These are phyloP conservation scores for Avena eriantha DNA, from an alignment of 176 grass and related monocot genomes.

Conservation along the genomic window DNA sequence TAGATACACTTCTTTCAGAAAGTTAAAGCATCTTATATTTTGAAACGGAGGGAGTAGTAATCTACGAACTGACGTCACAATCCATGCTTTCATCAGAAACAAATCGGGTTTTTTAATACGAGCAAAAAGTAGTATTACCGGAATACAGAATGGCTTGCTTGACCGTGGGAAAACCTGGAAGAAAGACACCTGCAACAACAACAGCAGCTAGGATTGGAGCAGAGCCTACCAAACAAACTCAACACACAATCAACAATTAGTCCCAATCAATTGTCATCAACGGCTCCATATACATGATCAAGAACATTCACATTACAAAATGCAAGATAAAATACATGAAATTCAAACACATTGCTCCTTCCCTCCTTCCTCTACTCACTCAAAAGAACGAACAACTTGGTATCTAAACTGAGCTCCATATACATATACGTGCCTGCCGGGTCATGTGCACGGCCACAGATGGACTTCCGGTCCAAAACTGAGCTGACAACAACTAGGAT, in stretches of 20 bases:
- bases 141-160: too few species aligned
- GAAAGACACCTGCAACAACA: too few species aligned
- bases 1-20: too few species aligned
- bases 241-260: background rate
- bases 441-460: too few species aligned
- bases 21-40: too few species aligned
- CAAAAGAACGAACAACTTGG: too few species aligned
- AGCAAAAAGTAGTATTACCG: background rate
- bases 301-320: background rate
- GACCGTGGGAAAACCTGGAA: too few species aligned
- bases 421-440: too few species aligned
- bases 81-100: conserved; percentile 12
- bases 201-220: too few species aligned
- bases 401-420: too few species aligned
- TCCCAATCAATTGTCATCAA: background rate
- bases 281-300: background rate
- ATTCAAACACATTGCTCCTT: background rate
- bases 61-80: background rate
- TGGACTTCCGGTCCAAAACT: too few species aligned
- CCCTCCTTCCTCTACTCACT: background rate
- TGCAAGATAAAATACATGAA: background rate
- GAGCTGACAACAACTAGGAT: background rate
- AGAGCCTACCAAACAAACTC: background rate
- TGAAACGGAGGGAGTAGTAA: too few species aligned
- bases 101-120: background rate